Conservation (phyloP, 345 rosid species). For the Populus euphratica region DNA sequence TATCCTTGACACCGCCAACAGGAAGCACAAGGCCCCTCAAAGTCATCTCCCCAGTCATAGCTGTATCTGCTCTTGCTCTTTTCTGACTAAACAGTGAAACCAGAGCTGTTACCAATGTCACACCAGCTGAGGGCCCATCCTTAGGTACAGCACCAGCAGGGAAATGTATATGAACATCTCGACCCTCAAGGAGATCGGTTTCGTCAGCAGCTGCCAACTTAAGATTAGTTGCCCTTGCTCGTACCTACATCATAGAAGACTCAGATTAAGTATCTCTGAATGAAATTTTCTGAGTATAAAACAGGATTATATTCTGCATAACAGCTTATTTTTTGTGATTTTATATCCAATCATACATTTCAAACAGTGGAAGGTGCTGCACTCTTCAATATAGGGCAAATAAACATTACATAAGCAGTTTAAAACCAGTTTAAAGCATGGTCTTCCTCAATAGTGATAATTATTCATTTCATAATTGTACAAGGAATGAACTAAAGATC, state of each 20-base stretch:
- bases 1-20: constrained; percentile 96
- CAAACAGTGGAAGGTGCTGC: not conserved
- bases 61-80: constrained; percentile 92
- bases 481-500: not conserved
- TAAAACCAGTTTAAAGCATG: not conserved
- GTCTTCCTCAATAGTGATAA: not conserved
- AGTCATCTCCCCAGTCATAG: constrained; percentile 99
- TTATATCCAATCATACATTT: not conserved
- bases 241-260: constrained; percentile 45
- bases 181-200: constrained; percentile 70
- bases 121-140: constrained; percentile 99
- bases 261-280: not conserved
- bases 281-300: not conserved
- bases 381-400: not conserved
- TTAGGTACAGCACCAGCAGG: constrained; percentile 98
- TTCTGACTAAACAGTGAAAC: constrained; percentile 83
- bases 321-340: not conserved
- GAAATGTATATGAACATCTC: constrained; percentile 94
- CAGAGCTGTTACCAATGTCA: constrained; percentile 90
- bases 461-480: not conserved
- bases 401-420: not conserved
- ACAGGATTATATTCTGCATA: not conserved
- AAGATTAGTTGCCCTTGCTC: constrained; percentile 90
- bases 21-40: constrained; percentile 95
- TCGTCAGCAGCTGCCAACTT: constrained; percentile 57